These are phyloP conservation scores for Rosa hybrid DNA, from an alignment of 331 rosid species.

Conservation along the genomic window DNA sequence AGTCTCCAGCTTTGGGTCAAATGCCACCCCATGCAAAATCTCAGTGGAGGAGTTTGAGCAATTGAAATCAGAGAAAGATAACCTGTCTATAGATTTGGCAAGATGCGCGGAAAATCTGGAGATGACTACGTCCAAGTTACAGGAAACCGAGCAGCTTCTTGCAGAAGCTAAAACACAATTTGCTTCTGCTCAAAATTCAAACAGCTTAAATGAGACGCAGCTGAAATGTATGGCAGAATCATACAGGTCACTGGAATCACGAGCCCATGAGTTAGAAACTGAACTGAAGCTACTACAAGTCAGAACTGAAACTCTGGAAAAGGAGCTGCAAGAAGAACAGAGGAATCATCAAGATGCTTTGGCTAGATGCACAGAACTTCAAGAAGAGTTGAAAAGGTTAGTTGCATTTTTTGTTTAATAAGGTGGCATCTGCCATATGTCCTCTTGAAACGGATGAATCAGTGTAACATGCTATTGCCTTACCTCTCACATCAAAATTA, in stretches of 20 bases:
- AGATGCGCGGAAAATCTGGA: constrained; percentile 70
- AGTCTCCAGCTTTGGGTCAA: constrained; percentile 47
- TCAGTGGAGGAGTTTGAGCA: constrained; percentile 64
- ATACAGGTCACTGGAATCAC: constrained; percentile 82
- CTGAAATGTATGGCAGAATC: constrained; percentile 98
- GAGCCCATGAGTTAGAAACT: constrained; percentile 68
- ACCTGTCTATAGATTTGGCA: constrained; percentile 54
- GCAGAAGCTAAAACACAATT: constrained; percentile 76
- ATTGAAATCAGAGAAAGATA: constrained; percentile 71
- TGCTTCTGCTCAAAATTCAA: constrained; percentile 74
- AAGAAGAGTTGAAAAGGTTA: constrained; percentile 80
- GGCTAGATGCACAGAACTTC: constrained; percentile 68
- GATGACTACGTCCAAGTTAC: constrained; percentile 64
- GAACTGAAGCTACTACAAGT: constrained; percentile 57
- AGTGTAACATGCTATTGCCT: background rate
- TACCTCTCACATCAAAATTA: background rate
- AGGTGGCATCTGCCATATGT: background rate
- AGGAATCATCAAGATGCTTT: constrained; percentile 64
- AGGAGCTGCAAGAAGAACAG: constrained; percentile 77
- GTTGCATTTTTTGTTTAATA: constrained; percentile 20
- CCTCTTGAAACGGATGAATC: background rate
- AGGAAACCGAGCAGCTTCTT: constrained; percentile 83
- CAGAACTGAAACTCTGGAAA: constrained; percentile 63
- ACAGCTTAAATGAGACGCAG: constrained; percentile 91
- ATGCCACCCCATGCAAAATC: constrained; percentile 42